Conservation (phyloP, 1,284 basidiomycete species). For the Ceratobasidium sp. region DNA sequence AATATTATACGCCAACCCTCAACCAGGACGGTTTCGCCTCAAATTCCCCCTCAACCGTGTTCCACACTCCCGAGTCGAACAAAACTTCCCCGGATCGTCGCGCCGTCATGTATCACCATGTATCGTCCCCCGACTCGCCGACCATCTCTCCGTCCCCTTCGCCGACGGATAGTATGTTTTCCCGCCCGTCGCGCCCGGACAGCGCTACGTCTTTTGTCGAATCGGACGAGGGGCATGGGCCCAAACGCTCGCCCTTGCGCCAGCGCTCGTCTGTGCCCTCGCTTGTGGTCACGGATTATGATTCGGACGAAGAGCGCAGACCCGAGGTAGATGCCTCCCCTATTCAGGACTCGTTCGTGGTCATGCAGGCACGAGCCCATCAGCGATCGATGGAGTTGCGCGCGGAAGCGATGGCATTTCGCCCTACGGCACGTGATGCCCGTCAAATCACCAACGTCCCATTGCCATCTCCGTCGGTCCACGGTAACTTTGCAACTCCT, state of each 20-base stretch:
- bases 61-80: conserved; percentile 27
- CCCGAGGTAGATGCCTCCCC: conserved; percentile 18
- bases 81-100: conserved; percentile 26
- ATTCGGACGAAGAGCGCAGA: conserved; percentile 35
- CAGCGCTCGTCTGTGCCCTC: conserved; percentile 36
- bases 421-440: conserved; percentile 22
- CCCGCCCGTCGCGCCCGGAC: conserved; percentile 37
- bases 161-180: conserved; percentile 40
- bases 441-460: conserved; percentile 38
- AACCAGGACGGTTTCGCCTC: conserved; percentile 28
- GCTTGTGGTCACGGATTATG: conserved; percentile 35
- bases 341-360: conserved; percentile 24
- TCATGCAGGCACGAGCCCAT: conserved; percentile 11
- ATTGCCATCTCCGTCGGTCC: conserved; percentile 29
- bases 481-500: conserved; percentile 28
- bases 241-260: conserved; percentile 32
- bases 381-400: conserved; percentile 41
- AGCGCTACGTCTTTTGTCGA: conserved; percentile 34
- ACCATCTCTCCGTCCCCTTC: conserved; percentile 33
- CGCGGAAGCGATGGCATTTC: conserved; percentile 31
- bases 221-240: conserved; percentile 23
- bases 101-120: conserved; percentile 24
- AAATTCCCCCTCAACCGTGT: conserved; percentile 25
- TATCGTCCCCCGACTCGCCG: conserved; percentile 24
- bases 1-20: conserved; percentile 34